Base-by-base conservation (phyloP, 2,329 filamentous ascomycete genomes). In the Scedosporium dehoogii region DNA sequence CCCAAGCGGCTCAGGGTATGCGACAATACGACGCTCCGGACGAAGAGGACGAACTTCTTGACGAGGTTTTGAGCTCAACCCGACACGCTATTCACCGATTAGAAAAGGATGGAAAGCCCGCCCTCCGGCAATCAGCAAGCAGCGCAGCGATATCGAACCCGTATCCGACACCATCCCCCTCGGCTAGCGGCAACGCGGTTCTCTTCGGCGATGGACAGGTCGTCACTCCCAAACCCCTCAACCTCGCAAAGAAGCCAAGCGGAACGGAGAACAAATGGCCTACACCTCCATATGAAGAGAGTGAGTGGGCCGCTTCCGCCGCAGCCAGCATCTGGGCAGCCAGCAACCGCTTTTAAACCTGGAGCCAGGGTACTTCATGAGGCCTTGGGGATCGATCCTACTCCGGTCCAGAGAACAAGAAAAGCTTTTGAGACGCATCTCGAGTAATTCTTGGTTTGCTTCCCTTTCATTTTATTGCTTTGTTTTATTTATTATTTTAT, bases 11-110 rank as follows among this genome's bases (percentile, higher is more conserved):
- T 4, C 88, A 91, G 65, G 89, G 89, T 4, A 85, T 89, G 58
- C 88, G 90, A 69, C 88, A 91, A 65, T 97, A 97, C 71, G 94
- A 99, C 71, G 92, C 92, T 0, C 91, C 94, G 1, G 92, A 96
- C 69, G 94, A 99, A 74, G 93, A 97, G 71, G 94, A 99, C 64
- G 94, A 99, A 75, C 82, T 99, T 9, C 81, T 97, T 9, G 92
- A 97, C 68, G 94, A 99, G 74, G 92, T 87, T 21, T 79, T 97
- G 51, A 83, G 86, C 58, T 91, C 90, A 5, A 90, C 92, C 0
- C 87, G 88, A 69, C 85, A 84, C 65, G 90, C 87, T 6, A 89
- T 90, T 70, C 88, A 85, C 71, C 86, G 85, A 9, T 79, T 96
- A 64, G 90, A 82, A 71, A 82, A 76, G 70, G 76, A 77, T 59